phyloP scores from a whole-genome alignment of 2,329 filamentous ascomycete genomes.

The Aspergillus aculeatinus region DNA sequence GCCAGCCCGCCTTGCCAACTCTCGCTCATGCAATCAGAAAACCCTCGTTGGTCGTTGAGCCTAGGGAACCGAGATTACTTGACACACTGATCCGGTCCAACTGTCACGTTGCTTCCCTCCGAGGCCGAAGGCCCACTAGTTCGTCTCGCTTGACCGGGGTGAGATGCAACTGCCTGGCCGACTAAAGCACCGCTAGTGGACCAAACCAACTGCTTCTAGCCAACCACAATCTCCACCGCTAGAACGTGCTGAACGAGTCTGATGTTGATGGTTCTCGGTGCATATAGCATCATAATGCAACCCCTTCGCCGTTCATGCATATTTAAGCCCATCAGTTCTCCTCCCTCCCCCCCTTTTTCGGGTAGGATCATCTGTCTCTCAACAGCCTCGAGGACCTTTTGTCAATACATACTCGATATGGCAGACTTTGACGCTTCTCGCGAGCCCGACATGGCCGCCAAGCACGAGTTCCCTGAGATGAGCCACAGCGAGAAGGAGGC shows the following conservation, averaged over 20 bases:
- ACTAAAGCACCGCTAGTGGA: not conserved
- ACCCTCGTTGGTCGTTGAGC: no score
- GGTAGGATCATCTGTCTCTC: not conserved
- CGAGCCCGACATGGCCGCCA: slow-evolving; percentile 1
- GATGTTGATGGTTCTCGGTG: not conserved
- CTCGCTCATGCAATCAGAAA: no score
- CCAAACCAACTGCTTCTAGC: not conserved
- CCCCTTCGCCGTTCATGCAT: not conserved
- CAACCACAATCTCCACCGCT: not conserved
- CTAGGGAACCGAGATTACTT: no score
- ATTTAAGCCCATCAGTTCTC: not conserved
- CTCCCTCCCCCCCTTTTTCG: not conserved
- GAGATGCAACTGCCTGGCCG: not conserved
- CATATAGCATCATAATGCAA: not conserved
- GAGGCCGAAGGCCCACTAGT: not conserved
- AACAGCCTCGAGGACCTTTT: not conserved
- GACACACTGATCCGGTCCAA: not conserved
- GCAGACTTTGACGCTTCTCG: slow-evolving; percentile 3
- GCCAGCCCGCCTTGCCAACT: no score
- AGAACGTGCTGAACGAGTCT: not conserved
- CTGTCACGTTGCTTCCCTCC: not conserved
- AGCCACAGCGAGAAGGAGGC: not conserved
- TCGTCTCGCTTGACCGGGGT: not conserved
- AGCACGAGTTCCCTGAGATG: slow-evolving; percentile 4
- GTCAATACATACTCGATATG: not conserved